phyloP scores from a whole-genome alignment of 805 yeast genomes.

The Saccharomycopsis synnaedendra region DNA sequence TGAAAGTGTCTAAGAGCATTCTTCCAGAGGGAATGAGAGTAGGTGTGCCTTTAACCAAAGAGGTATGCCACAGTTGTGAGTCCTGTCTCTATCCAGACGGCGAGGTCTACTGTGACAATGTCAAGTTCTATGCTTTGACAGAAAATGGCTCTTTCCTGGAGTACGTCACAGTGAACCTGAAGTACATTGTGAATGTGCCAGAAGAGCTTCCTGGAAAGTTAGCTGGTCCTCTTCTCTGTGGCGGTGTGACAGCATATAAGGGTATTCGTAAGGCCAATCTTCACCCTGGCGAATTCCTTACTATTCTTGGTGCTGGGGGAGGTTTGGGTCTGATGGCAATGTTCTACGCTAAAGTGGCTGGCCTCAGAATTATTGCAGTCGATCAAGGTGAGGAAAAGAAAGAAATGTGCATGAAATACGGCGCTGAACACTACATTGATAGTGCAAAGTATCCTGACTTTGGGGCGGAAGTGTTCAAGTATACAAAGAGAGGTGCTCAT shows the following conservation, averaged over 20 bases:
- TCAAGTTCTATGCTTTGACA: constrained; percentile 65
- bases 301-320: constrained; percentile 72
- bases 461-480: constrained; percentile 28
- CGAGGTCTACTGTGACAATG: constrained; percentile 43
- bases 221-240: constrained; percentile 55
- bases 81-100: constrained; percentile 20
- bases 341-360: constrained; percentile 71
- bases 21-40: constrained; percentile 19
- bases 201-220: constrained; percentile 22
- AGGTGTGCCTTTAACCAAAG: constrained; percentile 20
- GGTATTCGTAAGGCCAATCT: constrained; percentile 50
- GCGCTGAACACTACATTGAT: constrained; percentile 39
- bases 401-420: constrained; percentile 38
- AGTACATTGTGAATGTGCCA: constrained; percentile 51
- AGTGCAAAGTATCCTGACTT: constrained; percentile 40
- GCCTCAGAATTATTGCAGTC: constrained; percentile 56
- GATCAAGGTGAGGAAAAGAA: constrained; percentile 57
- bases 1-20: constrained; percentile 15
- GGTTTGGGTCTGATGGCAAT: constrained; percentile 70
- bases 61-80: constrained; percentile 19
- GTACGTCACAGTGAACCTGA: constrained; percentile 55
- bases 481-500: constrained; percentile 56
- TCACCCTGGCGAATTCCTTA: constrained; percentile 61
- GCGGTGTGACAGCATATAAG: constrained; percentile 60
- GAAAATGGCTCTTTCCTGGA: constrained; percentile 62